Evolutionary conservation across 129 eudicot species (phyloP).

Genomic region (Daucus carota): DH1_v3.0 NC_030384.2:44301501-44302000

Average conservation of each 20-base stretch:
- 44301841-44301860: neutral
- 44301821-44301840: neutral
- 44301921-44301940: neutral
- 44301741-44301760: neutral
- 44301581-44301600: neutral
- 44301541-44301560: neutral
- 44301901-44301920: neutral
- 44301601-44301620: conserved; percentile 7
- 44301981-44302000: conserved; percentile 65
- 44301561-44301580: neutral
- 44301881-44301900: neutral
- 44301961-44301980: neutral
- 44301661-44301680: neutral
- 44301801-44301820: neutral
- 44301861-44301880: neutral
- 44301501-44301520: conserved; percentile 3
- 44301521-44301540: conserved; percentile 10
- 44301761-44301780: neutral
- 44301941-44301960: neutral
- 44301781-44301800: neutral
- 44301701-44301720: neutral
- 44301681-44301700: neutral
- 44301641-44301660: neutral
- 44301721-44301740: neutral
- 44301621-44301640: neutral